These are phyloP conservation scores for Vaccinium vitisidaea DNA, from an alignment of 148 eudicot genomes.

Conservation along the genomic window DNA sequence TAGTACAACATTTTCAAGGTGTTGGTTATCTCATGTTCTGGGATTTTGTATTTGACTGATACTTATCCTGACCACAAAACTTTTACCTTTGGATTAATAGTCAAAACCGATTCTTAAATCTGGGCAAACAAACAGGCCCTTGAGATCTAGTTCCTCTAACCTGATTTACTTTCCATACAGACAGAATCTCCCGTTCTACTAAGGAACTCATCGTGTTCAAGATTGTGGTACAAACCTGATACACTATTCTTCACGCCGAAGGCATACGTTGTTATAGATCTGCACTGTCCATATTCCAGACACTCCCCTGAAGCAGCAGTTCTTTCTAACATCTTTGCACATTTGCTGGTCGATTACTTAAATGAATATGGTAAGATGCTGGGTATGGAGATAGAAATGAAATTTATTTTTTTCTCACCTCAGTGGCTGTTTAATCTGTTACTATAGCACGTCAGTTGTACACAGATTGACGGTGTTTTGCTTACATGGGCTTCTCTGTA, in stretches of 20 bases:
- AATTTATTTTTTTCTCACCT: not conserved
- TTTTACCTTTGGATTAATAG: no score
- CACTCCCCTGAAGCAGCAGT: conserved; percentile 78
- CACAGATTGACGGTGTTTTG: not conserved
- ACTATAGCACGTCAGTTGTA: conserved; percentile 13
- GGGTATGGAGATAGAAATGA: not conserved
- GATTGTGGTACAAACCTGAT: conserved; percentile 94
- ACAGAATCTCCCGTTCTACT: conserved; percentile 50
- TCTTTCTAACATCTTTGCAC: conserved; percentile 73
- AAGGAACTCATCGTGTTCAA: conserved; percentile 72
- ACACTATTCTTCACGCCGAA: conserved; percentile 69
- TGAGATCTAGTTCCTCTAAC: no score
- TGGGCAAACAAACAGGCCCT: no score
- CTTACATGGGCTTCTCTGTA: not conserved
- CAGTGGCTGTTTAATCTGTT: not conserved
- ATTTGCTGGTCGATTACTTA: conserved; percentile 79
- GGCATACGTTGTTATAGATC: conserved; percentile 78
- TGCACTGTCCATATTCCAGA: conserved; percentile 73
- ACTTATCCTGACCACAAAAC: no score
- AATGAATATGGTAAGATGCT: conserved; percentile 89
- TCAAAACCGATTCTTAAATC: no score
- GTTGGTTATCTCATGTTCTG: no score
- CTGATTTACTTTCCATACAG: conserved; percentile 30
- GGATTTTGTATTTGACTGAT: no score
- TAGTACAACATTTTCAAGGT: no score